phyloP scores from a whole-genome alignment of 495 filamentous ascomycete species.

The Letharia columbiana region DNA sequence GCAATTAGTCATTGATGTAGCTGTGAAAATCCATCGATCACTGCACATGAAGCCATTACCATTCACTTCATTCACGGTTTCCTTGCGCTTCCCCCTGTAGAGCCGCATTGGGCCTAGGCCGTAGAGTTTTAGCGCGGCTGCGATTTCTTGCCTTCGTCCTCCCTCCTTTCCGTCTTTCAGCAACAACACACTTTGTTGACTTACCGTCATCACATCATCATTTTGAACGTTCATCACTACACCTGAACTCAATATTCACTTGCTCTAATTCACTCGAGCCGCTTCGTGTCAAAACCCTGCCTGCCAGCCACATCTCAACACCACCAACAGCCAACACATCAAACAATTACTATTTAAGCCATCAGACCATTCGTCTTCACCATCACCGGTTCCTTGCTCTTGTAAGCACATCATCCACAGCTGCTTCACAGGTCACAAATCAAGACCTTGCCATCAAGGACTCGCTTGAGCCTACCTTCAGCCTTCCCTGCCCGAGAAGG shows the following conservation, averaged over 20 bases:
- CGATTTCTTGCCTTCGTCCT: background rate
- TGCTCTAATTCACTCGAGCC: background rate
- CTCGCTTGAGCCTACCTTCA: constrained; percentile 4
- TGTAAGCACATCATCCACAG: constrained; percentile 20
- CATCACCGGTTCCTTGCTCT: constrained; percentile 4
- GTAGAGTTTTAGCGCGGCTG: background rate
- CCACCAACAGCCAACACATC: constrained; percentile 1
- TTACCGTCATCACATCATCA: background rate
- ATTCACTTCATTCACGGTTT: background rate
- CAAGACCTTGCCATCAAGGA: constrained; percentile 10
- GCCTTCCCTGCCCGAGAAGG: constrained; percentile 1
- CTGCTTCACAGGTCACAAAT: constrained; percentile 1
- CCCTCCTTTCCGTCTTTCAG: background rate
- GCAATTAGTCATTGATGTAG: background rate
- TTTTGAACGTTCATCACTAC: background rate
- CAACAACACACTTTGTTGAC: background rate
- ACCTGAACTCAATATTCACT: background rate
- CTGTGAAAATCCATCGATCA: background rate
- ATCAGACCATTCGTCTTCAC: constrained; percentile 6
- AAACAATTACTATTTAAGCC: background rate
- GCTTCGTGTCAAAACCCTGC: background rate
- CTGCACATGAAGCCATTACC: background rate
- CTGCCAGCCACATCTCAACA: constrained; percentile 1
- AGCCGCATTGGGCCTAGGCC: background rate
- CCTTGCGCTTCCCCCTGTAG: background rate